These are phyloP conservation scores for Fusarium buxicola DNA, from an alignment of 2,329 filamentous ascomycete species.

Conservation along the genomic window DNA sequence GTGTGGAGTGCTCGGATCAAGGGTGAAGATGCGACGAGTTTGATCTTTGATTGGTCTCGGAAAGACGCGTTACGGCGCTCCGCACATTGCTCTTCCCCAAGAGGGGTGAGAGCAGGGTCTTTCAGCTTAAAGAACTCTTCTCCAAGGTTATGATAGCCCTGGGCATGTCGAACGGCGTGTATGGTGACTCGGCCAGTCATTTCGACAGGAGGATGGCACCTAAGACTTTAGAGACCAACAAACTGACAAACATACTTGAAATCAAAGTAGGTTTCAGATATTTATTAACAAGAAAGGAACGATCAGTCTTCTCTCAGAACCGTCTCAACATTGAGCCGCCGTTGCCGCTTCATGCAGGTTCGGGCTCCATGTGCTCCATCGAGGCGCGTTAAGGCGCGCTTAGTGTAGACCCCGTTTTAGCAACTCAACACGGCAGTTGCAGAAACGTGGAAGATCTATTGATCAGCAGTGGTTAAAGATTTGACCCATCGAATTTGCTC, in stretches of 20 bases:
- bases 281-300: slow-evolving; percentile 7
- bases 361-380: slow-evolving; percentile 16
- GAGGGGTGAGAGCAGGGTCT: slow-evolving; percentile 33
- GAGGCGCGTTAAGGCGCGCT: slow-evolving; percentile 8
- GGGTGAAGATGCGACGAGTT: slow-evolving; percentile 28
- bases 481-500: not conserved
- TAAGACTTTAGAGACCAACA: not conserved
- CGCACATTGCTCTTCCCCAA: slow-evolving; percentile 30
- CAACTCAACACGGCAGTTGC: slow-evolving; percentile 28
- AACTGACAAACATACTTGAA: not conserved
- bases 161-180: slow-evolving; percentile 31
- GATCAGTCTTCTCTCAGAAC: too few species aligned
- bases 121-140: slow-evolving; percentile 32
- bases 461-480: slow-evolving; percentile 18
- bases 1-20: slow-evolving; percentile 32
- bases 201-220: not conserved
- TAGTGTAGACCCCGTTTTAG: slow-evolving; percentile 14
- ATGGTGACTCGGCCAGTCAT: slow-evolving; percentile 29
- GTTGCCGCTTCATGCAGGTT: slow-evolving; percentile 13
- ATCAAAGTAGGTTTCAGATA: not conserved
- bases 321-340: slow-evolving; percentile 5
- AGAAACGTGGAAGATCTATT: slow-evolving; percentile 24
- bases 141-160: slow-evolving; percentile 36
- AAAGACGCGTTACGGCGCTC: slow-evolving; percentile 31
- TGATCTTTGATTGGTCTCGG: slow-evolving; percentile 33